A percentile compares a stretch with the other conserved stretches of the same genome.
Conservation (phyloP, 768 basidiomycete genomes). For the Mycena metata region DNA sequence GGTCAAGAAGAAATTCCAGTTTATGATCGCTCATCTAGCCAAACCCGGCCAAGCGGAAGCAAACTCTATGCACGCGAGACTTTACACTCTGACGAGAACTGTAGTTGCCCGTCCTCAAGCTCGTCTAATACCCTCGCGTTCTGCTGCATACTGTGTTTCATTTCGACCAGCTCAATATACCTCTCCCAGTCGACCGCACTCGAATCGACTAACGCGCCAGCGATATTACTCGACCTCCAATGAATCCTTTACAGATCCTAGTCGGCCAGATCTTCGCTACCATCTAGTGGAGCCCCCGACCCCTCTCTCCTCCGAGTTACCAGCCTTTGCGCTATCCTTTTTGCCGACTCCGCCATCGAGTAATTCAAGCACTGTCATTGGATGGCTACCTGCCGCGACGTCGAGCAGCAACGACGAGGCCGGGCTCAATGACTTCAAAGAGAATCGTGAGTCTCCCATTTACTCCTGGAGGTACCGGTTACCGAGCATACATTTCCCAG, state of each 20-base stretch:
- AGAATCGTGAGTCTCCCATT: constrained; percentile 68
- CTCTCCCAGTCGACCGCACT: too few species aligned
- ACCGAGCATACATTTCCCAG: constrained; percentile 50
- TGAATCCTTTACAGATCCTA: constrained; percentile 61
- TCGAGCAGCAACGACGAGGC: constrained; percentile 54
- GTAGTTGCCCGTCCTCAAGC: constrained; percentile 10
- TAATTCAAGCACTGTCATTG: constrained; percentile 69
- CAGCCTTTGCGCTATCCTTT: constrained; percentile 78
- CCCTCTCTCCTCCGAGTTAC: constrained; percentile 56
- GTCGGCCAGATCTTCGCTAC: constrained; percentile 77
- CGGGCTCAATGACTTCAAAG: constrained; percentile 77
- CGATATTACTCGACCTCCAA: constrained; percentile 18
- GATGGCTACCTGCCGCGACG: constrained; percentile 74
- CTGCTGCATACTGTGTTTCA: background rate
- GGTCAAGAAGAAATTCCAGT: too few species aligned
- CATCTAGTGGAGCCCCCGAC: constrained; percentile 70
- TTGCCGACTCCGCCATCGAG: constrained; percentile 59
- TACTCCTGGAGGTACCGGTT: constrained; percentile 1
- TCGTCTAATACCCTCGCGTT: background rate
- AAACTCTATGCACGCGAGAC: constrained; percentile 18
- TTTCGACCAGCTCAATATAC: background rate
- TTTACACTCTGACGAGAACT: constrained; percentile 20
- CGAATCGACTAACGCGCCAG: background rate
- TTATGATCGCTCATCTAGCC: background rate
- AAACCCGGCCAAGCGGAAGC: background rate